A percentile compares a stretch with the other conserved stretches of the same genome.
Conservation (phyloP, 2,329 filamentous ascomycete genomes). For the Phialophora tarda region DNA sequence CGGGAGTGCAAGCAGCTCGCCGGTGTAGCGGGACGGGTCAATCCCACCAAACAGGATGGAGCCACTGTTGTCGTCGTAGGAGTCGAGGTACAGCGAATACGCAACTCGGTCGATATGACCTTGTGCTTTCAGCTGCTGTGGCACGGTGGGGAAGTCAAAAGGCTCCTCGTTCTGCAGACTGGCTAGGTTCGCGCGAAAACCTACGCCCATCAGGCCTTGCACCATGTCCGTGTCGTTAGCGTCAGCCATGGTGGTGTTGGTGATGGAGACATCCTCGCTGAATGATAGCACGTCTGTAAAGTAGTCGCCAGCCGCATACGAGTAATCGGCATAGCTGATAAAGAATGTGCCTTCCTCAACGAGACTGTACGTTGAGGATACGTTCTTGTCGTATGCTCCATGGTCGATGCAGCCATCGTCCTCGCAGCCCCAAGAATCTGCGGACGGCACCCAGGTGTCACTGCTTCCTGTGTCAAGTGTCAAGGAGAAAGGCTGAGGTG, state of each 20-base stretch:
- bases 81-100: constrained; percentile 32
- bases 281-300: constrained; percentile 69
- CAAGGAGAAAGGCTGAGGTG: constrained; percentile 59
- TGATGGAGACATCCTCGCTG: constrained; percentile 57
- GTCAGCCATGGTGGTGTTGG: constrained; percentile 63
- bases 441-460: constrained; percentile 60
- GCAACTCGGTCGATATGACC: constrained; percentile 28
- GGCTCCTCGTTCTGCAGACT: constrained; percentile 97
- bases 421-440: background rate
- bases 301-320: constrained; percentile 77
- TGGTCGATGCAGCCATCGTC: constrained; percentile 15
- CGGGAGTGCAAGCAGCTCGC: constrained; percentile 69
- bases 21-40: constrained; percentile 68
- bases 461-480: constrained; percentile 68
- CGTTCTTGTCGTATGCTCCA: constrained; percentile 57
- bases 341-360: constrained; percentile 68
- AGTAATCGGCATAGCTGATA: constrained; percentile 83
- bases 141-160: constrained; percentile 78
- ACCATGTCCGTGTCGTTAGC: constrained; percentile 60
- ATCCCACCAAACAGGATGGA: constrained; percentile 76
- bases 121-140: constrained; percentile 58
- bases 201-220: constrained; percentile 83
- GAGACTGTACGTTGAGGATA: constrained; percentile 76
- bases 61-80: constrained; percentile 22
- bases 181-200: constrained; percentile 72